These are phyloP conservation scores for Vitis hybrid DNA, from an alignment of 177 flowering plant species.

Conservation along the genomic window DNA sequence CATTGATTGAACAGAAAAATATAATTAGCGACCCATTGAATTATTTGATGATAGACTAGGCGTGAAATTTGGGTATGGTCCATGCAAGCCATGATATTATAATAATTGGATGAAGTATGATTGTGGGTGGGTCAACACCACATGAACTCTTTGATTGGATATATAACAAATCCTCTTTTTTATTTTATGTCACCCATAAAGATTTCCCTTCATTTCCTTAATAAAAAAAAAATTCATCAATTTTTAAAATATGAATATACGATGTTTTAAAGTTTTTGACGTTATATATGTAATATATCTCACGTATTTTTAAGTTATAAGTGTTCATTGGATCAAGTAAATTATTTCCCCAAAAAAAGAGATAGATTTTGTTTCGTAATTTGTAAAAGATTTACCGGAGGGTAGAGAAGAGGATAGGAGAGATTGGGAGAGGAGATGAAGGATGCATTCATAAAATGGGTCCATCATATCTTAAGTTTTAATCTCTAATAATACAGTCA, in stretches of 20 bases:
- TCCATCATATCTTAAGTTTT: no score
- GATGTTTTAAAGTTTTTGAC: fast-evolving
- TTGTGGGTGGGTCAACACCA: constrained; percentile 12
- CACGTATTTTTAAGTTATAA: no score
- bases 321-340: no score
- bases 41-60: neutral
- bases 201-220: neutral
- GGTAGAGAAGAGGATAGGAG: no score
- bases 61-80: neutral
- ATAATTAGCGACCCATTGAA: neutral
- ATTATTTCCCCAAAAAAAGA: fast-evolving
- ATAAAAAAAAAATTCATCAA: no score
- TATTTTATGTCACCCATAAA: constrained; percentile 8
- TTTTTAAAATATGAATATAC: no score
- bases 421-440: no score
- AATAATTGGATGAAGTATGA: neutral
- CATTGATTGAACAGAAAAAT: constrained; percentile 4
- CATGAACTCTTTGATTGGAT: constrained; percentile 16
- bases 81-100: neutral
- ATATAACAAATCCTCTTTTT: neutral
- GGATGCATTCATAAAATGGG: no score
- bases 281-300: no score
- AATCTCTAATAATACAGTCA: no score
- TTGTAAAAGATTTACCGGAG: no score
- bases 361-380: no score